Evolutionary conservation across 2,329 filamentous ascomycete species (phyloP).

Genomic region (Chaetomiaceae sp.): DNA sequence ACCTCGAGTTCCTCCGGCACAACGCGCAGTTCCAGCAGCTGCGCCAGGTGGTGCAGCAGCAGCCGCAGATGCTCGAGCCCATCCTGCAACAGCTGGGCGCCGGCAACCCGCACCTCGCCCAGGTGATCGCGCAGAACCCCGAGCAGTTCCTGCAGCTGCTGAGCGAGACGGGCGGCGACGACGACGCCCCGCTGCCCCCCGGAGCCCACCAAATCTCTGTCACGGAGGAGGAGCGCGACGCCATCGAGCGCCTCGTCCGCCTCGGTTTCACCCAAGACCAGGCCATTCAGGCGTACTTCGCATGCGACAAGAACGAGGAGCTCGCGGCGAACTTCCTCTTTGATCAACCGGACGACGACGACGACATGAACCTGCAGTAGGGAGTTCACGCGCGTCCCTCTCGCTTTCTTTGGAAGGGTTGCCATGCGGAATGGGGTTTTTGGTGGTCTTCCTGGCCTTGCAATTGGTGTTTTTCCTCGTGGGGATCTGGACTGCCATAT

Average conservation of each 20-base stretch:
- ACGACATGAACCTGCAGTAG: conserved; percentile 28
- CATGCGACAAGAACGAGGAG: conserved; percentile 99
- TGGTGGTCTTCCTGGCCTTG: neutral
- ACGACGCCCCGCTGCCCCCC: conserved; percentile 77
- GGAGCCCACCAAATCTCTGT: conserved; percentile 86
- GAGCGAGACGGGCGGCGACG: conserved; percentile 71
- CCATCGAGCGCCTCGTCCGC: conserved; percentile 89
- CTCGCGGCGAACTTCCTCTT: conserved; percentile 97
- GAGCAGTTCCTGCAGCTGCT: conserved; percentile 89
- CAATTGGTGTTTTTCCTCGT: neutral
- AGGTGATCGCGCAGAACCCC: conserved; percentile 84
- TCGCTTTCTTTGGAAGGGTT: too few species aligned
- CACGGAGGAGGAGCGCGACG: conserved; percentile 92
- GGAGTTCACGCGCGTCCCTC: too few species aligned
- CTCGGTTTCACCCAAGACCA: conserved; percentile 89
- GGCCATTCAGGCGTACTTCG: conserved; percentile 97
- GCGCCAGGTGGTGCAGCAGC: conserved; percentile 92
- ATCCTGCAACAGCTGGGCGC: conserved; percentile 94
- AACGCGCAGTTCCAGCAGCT: conserved; percentile 98
- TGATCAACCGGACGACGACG: conserved; percentile 87
- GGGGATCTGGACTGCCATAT: conserved; percentile 5
- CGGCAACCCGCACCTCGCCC: conserved; percentile 89
- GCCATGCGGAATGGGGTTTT: neutral
- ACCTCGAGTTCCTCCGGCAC: conserved; percentile 87
- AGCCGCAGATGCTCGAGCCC: conserved; percentile 96